phyloP scores from a whole-genome alignment of 805 yeast species.

The Candida sphagnicola region DNA sequence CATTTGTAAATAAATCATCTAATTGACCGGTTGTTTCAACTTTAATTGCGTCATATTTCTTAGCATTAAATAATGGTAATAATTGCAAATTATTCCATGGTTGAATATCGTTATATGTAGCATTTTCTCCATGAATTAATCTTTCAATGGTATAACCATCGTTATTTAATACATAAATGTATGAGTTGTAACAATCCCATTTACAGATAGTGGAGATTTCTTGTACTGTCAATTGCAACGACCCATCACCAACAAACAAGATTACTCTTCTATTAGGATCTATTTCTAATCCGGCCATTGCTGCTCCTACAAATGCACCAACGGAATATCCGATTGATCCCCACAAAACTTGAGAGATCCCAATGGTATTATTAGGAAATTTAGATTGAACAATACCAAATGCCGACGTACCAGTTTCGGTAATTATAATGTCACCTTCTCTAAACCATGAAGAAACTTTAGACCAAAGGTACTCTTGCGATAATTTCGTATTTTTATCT shows the following conservation, averaged over 20 bases:
- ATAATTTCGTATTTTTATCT: conserved; percentile 29
- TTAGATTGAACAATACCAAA: conserved; percentile 67
- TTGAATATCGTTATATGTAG: conserved; percentile 65
- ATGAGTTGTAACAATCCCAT: conserved; percentile 60
- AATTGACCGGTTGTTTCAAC: conserved; percentile 58
- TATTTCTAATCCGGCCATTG: conserved; percentile 63
- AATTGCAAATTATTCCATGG: conserved; percentile 63
- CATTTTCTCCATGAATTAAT: conserved; percentile 67
- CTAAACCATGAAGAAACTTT: conserved; percentile 58
- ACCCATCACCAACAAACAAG: conserved; percentile 73
- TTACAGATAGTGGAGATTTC: conserved; percentile 69
- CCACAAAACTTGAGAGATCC: conserved; percentile 74
- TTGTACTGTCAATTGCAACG: conserved; percentile 71
- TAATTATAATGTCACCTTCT: conserved; percentile 63
- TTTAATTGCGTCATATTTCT: conserved; percentile 50
- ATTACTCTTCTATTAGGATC: conserved; percentile 61
- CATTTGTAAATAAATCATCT: conserved; percentile 44
- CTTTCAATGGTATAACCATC: conserved; percentile 77
- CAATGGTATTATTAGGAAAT: conserved; percentile 60
- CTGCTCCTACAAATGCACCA: conserved; percentile 68
- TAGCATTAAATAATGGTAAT: conserved; percentile 60
- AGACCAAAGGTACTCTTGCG: conserved; percentile 71
- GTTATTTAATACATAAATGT: conserved; percentile 66
- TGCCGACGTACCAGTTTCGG: conserved; percentile 78
- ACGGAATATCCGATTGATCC: conserved; percentile 73